Conservation (phyloP, 73 alveolate species). For the Paramecium pentaurelia region DNA sequence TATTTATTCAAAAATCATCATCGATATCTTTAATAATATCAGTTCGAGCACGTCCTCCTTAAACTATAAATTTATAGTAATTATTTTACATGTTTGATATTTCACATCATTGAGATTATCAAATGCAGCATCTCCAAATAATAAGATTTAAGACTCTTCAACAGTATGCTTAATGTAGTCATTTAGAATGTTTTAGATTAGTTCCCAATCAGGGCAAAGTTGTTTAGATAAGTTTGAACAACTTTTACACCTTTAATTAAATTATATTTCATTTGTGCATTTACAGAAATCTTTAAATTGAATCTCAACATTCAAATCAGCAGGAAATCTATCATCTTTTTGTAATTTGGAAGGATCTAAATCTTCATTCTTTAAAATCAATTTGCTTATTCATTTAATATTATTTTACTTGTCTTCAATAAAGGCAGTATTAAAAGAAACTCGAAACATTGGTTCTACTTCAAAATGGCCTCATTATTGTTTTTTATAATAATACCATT, state of each 20-base stretch:
- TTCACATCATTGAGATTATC: conserved; percentile 39
- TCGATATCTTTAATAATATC: background rate
- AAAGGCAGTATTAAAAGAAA: conserved; percentile 73
- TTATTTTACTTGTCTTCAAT: conserved; percentile 30
- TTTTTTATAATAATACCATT: conserved; percentile 2
- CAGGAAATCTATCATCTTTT: conserved; percentile 42
- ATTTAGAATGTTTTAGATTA: conserved; percentile 13
- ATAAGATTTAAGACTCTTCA: conserved; percentile 43
- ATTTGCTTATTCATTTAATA: conserved; percentile 52
- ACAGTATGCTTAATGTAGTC: conserved; percentile 24
- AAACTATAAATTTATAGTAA: background rate
- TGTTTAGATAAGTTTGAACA: conserved; percentile 30
- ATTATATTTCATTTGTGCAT: conserved; percentile 29
- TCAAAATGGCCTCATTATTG: conserved; percentile 5
- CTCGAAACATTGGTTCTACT: conserved; percentile 62
- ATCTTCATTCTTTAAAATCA: background rate
- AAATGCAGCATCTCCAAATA: conserved; percentile 52
- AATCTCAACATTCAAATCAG: conserved; percentile 44
- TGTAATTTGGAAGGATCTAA: conserved; percentile 31
- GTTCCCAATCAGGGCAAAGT: conserved; percentile 34
- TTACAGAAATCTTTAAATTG: conserved; percentile 42
- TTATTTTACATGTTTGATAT: background rate
- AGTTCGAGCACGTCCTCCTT: background rate
- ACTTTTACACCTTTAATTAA: conserved; percentile 44
- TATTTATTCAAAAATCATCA: background rate